These are phyloP conservation scores for Melanogaster broomeanus DNA, from an alignment of 768 basidiomycete species.

Conservation along the genomic window DNA sequence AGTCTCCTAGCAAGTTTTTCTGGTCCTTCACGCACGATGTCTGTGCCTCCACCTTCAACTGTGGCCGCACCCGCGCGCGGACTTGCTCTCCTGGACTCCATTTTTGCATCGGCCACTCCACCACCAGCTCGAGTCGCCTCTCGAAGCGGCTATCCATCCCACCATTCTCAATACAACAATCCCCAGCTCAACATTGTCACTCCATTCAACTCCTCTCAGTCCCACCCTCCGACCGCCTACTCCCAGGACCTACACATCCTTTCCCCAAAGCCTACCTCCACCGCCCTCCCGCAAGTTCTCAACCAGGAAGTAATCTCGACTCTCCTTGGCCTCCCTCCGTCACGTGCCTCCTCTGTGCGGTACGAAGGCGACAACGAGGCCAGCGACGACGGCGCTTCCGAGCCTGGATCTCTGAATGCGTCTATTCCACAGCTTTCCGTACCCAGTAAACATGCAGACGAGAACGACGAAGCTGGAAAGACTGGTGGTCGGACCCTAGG, in stretches of 20 bases:
- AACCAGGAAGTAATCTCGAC: conserved; percentile 69
- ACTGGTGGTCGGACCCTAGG: conserved; percentile 24
- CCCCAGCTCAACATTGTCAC: conserved; percentile 11
- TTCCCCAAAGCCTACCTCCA: conserved; percentile 57
- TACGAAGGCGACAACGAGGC: conserved; percentile 62
- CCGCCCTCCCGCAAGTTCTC: conserved; percentile 61
- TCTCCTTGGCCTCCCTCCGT: conserved; percentile 55
- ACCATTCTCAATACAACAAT: conserved; percentile 18
- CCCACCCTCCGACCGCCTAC: conserved; percentile 18
- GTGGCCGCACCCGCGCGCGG: conserved; percentile 44
- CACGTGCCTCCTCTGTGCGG: conserved; percentile 41
- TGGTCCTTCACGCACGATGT: conserved; percentile 36
- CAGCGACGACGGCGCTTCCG: conserved; percentile 34
- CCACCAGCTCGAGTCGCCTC: conserved; percentile 22
- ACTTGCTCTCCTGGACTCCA: conserved; percentile 60
- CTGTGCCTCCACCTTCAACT: conserved; percentile 27
- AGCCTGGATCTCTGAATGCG: conserved; percentile 42
- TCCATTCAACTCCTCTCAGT: conserved; percentile 5
- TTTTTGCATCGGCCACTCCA: conserved; percentile 69
- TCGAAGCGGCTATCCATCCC: conserved; percentile 10
- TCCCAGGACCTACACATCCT: conserved; percentile 42
- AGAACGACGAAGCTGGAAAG: conserved; percentile 19
- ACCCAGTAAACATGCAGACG: conserved; percentile 11
- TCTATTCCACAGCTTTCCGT: conserved; percentile 39
- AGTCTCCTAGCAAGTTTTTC: conserved; percentile 53